These are phyloP conservation scores for Euclidium syriacum DNA, from an alignment of 345 rosid genomes.

Conservation along the genomic window DNA sequence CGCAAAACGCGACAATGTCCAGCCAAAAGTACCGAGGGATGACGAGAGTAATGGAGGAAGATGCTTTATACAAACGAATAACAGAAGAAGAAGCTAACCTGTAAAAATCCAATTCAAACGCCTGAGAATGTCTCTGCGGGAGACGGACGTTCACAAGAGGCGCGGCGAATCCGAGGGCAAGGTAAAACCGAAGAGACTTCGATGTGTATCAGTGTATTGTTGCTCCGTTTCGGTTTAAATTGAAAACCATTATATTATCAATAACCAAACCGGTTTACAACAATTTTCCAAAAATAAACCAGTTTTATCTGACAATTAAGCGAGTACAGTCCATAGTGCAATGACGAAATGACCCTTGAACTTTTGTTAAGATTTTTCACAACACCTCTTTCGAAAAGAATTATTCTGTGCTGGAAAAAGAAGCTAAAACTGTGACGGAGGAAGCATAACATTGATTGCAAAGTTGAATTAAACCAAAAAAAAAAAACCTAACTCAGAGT, in stretches of 20 bases:
- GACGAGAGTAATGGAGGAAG: no score
- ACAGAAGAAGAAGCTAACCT: no score
- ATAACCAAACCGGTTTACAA: neutral
- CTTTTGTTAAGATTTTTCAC: neutral
- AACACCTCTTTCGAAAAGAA: neutral
- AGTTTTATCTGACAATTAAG: neutral
- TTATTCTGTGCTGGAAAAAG: neutral
- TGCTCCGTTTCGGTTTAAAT: neutral
- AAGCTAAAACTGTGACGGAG: neutral
- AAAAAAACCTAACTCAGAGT: conserved; percentile 10
- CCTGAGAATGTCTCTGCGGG: no score
- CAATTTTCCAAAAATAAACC: neutral
- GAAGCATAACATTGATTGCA: conserved; percentile 14
- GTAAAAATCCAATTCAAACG: no score
- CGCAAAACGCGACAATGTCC: no score
- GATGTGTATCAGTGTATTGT: no score
- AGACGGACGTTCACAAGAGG: no score
- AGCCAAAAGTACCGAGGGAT: no score
- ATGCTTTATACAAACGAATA: no score
- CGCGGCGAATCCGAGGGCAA: no score
- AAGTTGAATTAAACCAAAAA: neutral
- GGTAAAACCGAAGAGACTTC: no score
- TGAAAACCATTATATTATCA: neutral
- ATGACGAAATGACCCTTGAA: neutral
- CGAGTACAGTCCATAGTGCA: neutral